Evolutionary conservation across 2,329 filamentous ascomycete species (phyloP).

Genomic region (Paecilomyces sp.): DNA sequence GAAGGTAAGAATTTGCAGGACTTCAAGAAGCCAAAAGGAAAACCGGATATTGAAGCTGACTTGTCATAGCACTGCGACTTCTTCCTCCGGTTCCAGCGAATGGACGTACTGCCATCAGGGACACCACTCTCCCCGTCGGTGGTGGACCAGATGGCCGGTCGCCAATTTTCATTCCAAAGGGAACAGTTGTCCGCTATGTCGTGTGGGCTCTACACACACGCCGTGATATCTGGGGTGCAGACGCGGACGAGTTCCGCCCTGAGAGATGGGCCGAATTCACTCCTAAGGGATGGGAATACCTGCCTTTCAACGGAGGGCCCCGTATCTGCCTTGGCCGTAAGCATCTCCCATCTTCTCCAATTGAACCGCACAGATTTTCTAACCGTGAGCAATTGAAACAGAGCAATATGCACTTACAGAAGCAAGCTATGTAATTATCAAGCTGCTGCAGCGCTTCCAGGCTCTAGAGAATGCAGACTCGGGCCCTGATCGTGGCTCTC

Average conservation of each 20-base stretch:
- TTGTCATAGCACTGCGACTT: slow-evolving; percentile 33
- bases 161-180: slow-evolving; percentile 43
- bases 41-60: slow-evolving; percentile 1
- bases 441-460: slow-evolving; percentile 54
- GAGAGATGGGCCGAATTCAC: slow-evolving; percentile 37
- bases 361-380: not conserved
- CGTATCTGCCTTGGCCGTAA: slow-evolving; percentile 14
- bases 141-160: slow-evolving; percentile 40
- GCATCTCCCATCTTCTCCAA: not conserved
- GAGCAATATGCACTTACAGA: slow-evolving; percentile 5
- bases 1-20: not conserved
- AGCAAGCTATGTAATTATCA: slow-evolving; percentile 1
- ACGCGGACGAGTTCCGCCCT: slow-evolving; percentile 42
- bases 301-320: slow-evolving; percentile 34
- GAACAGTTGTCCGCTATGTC: slow-evolving; percentile 35
- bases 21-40: not conserved
- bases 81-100: slow-evolving; percentile 33
- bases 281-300: slow-evolving; percentile 20
- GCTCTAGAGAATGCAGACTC: slow-evolving; percentile 1
- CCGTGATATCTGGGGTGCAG: slow-evolving; percentile 41
- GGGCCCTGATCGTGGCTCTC: not conserved
- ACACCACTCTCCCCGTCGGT: slow-evolving; percentile 42
- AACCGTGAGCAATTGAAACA: not conserved
- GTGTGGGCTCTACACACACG: slow-evolving; percentile 46
- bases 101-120: not conserved